Percentiles rank a stretch among this genome's conserved stretches.
phyloP scores from a whole-genome alignment of 2,329 filamentous ascomycete species.

The Monilinia laxa region DNA sequence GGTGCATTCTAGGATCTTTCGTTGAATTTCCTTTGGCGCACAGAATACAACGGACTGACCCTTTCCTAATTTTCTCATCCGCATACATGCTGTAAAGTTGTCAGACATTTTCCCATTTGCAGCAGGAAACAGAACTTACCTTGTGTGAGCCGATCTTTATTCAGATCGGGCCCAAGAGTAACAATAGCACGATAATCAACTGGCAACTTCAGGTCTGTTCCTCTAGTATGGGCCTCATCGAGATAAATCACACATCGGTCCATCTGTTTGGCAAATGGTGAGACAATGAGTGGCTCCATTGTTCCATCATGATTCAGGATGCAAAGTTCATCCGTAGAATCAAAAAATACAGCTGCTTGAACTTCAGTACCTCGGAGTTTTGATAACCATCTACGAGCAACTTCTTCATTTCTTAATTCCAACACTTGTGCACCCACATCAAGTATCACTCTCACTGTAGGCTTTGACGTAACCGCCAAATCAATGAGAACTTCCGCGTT shows the following conservation, averaged over 20 bases:
- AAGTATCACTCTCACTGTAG: conserved; percentile 57
- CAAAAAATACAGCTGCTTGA: conserved; percentile 57
- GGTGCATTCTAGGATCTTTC: conserved; percentile 47
- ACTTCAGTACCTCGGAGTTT: conserved; percentile 29
- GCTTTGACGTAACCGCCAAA: conserved; percentile 44
- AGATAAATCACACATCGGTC: conserved; percentile 65
- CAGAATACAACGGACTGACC: conserved; percentile 66
- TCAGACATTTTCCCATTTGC: conserved; percentile 22
- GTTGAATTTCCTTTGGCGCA: conserved; percentile 57
- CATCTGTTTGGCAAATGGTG: conserved; percentile 56
- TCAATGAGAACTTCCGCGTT: conserved; percentile 48
- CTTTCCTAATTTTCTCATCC: conserved; percentile 66
- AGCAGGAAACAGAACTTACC: conserved; percentile 15
- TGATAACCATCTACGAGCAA: conserved; percentile 56
- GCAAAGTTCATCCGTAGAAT: conserved; percentile 53
- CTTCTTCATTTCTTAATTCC: conserved; percentile 56
- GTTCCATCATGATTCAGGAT: conserved; percentile 52
- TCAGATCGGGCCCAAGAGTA: conserved; percentile 62
- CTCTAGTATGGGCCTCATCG: conserved; percentile 68
- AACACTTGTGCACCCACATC: conserved; percentile 72
- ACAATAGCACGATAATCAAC: conserved; percentile 60
- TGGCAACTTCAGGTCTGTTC: conserved; percentile 66
- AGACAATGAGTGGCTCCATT: conserved; percentile 53
- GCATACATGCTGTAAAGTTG: conserved; percentile 58
- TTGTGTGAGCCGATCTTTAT: conserved; percentile 55